Evolutionary conservation across 148 eudicot genomes (phyloP), one percentile per base, ranked within the genome.

Genomic region (Spergularia bocconei): DNA sequence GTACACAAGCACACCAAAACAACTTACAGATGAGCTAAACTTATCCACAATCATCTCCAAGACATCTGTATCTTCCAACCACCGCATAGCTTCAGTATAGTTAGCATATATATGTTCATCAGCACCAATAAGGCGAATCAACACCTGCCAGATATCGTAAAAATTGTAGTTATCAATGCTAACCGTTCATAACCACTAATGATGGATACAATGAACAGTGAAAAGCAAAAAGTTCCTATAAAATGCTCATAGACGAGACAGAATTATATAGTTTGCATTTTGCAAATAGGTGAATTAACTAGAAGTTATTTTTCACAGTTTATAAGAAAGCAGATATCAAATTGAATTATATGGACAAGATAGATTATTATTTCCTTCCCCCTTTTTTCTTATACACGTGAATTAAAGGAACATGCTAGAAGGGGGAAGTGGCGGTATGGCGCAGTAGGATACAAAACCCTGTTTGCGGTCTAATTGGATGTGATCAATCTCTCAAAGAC

Each of bases 31-130:
- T 60, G 97, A 89, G 82, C 96, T 95, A 82, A 92, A 92, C 80
- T 92, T 95, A 74, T 92, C 97, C 25, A 90, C 93, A 78, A 95
- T 89, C 96, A 95, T 89, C 82, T 89, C 98, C 83, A 92, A 79
- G 70, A 92, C 97, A 85, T 95, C 85, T 23, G 88, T 88, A 59
- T 87, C 91, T 78, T 91, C 96, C 80, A 94, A 81, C 98, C 98
- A 94, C 78, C 81, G 91, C 93, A 91, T 83, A 17, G 96, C 87
- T 71, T 90, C 96, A 21, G 83, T 71, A 69, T 79, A 84, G 81
- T 86, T 91, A 25, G 85, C 64, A 80, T 90, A 94, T 38, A 94
- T 82, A 80, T 90, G 96, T 73, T 94, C 97, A 85, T 94, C 98
- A 78, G 97, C 93, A 67, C 93, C 98, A 79, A 94, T 91, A 70